Evolutionary conservation across 371 early-diverging fungal species (phyloP).

Genomic region (Saksenaea oblongispora): DNA sequence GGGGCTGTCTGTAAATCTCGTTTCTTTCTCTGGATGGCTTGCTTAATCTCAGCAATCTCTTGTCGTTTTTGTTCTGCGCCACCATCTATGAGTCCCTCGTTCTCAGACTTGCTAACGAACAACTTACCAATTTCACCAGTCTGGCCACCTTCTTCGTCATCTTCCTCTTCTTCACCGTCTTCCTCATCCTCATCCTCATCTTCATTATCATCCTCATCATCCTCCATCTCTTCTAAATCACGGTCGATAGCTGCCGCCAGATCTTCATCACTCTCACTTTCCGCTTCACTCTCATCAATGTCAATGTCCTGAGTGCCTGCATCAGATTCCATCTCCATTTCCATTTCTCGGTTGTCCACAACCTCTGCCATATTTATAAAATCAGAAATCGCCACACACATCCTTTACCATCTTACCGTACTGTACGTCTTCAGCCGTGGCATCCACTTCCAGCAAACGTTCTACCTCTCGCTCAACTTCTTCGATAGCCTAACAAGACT

Average conservation of each 20-base stretch:
- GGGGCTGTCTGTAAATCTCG: conserved; percentile 44
- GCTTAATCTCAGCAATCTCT: conserved; percentile 51
- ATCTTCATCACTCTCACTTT: conserved; percentile 53
- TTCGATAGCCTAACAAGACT: conserved; percentile 70
- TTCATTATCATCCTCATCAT: conserved; percentile 42
- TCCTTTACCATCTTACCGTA: conserved; percentile 44
- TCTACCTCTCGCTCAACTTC: conserved; percentile 91
- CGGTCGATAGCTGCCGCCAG: conserved; percentile 51
- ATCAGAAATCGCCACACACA: neutral
- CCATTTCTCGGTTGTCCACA: conserved; percentile 47
- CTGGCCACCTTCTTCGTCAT: conserved; percentile 38
- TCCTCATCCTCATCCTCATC: conserved; percentile 47
- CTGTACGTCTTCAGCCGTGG: conserved; percentile 75
- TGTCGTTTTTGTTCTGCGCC: conserved; percentile 51
- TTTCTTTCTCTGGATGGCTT: conserved; percentile 47
- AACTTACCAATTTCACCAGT: conserved; percentile 44
- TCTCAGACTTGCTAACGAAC: neutral
- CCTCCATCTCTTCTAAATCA: conserved; percentile 47
- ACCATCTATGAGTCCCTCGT: neutral
- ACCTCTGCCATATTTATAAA: conserved; percentile 29
- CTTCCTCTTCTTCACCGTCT: conserved; percentile 38
- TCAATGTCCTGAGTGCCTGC: conserved; percentile 52
- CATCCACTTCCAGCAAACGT: conserved; percentile 82
- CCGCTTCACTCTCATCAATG: conserved; percentile 42
- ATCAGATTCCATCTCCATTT: conserved; percentile 44